Percentiles rank a stretch among this genome's conserved stretches.
phyloP scores from a whole-genome alignment of 2,329 filamentous ascomycete species.

The Talaromyces sp. region DNA sequence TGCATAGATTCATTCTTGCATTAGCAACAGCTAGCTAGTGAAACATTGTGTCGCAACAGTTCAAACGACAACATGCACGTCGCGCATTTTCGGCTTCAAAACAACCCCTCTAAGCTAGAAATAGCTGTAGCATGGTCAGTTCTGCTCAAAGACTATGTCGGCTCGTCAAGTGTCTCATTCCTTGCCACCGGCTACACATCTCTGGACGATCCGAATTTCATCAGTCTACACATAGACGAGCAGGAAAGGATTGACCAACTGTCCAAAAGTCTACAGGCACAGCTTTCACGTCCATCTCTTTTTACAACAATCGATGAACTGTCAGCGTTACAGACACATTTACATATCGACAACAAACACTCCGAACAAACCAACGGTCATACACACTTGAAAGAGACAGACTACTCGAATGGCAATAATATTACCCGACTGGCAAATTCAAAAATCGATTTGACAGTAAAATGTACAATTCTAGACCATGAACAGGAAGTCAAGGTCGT shows the following conservation, averaged over 20 bases:
- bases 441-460: not conserved
- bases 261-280: not conserved
- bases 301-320: not conserved
- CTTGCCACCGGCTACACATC: not conserved
- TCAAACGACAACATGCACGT: not conserved
- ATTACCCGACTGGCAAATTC: too few species aligned
- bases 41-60: not conserved
- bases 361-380: not conserved
- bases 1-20: too few species aligned
- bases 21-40: not conserved
- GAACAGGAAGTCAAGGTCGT: not conserved
- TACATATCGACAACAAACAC: not conserved
- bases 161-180: slow-evolving; percentile 3
- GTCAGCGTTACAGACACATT: not conserved
- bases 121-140: slow-evolving; percentile 1
- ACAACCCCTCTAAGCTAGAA: not conserved
- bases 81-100: not conserved
- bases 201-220: not conserved
- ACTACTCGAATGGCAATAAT: not conserved
- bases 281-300: not conserved
- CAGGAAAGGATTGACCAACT: not conserved
- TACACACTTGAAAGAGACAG: too few species aligned
- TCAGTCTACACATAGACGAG: not conserved
- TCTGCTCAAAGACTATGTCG: slow-evolving; percentile 6
- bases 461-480: not conserved